Base-by-base conservation (phyloP, 192 early-diverging fungal species). In the Coemansia sp. region DNA sequence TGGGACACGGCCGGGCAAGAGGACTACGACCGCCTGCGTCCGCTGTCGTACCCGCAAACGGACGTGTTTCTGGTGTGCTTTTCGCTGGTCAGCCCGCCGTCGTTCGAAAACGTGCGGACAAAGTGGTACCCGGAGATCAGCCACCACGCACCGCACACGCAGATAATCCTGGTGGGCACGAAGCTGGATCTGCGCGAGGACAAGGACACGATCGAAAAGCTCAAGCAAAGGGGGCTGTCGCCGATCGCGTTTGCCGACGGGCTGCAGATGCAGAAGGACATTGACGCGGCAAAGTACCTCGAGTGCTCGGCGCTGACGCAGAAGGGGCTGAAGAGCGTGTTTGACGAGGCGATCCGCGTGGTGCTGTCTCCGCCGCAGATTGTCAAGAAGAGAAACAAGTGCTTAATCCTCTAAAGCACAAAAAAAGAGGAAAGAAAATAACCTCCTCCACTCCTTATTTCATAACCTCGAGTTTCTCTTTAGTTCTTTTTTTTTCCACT, bases 1-100 rank as follows among this genome's bases (percentile, higher is more conserved):
- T 98, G 93, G 93, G 95, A 98, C 83, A 98, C 95, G 3, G 95
- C 95, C 45, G 95, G 95, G 43, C 95, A 98, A 79, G 95, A 98
- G 80, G 95, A 98, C 77, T 96, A 97, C 78, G 95, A 97, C 70
- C 91, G 95, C 41, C 83, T 98, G 48, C 90, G 95, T 52, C 95
- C 95, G 8, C 82, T 98, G 34, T 95, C 93, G 47, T 98, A 98
- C 76, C 95, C 95, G 40, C 95, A 98, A 64, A 98, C 95, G 6
- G 95, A 98, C 70, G 93, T 98, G 15, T 98, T 98, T 79, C 80
- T 98, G 54, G 86, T 98, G 63, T 98, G 95, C 80, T 98, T 98
- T 68, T 98, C 95, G 41, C 75, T 98, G 42, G 93, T 96, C 58
- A 90, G 86, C 50, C 95, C 93, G 60, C 88, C 94, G 34, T 94